These are phyloP conservation scores for Fomitopsis palustris DNA, from an alignment of 1,284 basidiomycete genomes.

Conservation along the genomic window DNA sequence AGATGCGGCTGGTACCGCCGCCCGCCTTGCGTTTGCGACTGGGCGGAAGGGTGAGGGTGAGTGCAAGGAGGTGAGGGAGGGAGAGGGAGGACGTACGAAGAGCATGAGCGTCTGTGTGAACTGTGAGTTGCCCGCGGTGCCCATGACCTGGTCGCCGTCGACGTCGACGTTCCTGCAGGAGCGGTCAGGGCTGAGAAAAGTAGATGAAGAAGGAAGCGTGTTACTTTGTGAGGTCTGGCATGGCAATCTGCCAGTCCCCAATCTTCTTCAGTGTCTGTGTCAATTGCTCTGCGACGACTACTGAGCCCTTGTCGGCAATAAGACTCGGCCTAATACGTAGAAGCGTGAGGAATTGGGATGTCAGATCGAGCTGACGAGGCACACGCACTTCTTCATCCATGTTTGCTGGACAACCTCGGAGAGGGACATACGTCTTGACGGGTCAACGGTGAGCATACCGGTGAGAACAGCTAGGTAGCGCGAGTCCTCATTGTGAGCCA, in stretches of 20 bases:
- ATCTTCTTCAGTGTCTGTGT: constrained; percentile 61
- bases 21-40: constrained; percentile 77
- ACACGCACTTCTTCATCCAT: constrained; percentile 72
- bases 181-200: background rate
- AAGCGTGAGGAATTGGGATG: background rate
- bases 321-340: constrained; percentile 60
- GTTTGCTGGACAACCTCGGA: constrained; percentile 67
- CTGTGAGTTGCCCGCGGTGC: constrained; percentile 38
- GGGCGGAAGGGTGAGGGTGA: background rate
- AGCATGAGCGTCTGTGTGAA: constrained; percentile 61
- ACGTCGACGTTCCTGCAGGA: constrained; percentile 29
- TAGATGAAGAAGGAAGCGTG: constrained; percentile 5
- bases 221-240: constrained; percentile 41
- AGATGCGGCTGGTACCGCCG: constrained; percentile 63
- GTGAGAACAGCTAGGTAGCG: constrained; percentile 57
- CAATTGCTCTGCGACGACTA: constrained; percentile 61
- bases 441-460: constrained; percentile 74
- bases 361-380: background rate
- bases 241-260: constrained; percentile 69
- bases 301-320: constrained; percentile 51
- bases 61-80: background rate
- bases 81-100: constrained; percentile 42
- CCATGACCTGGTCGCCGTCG: constrained; percentile 60
- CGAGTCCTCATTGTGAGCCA: background rate
- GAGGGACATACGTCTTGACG: constrained; percentile 69